Percentiles rank a stretch among this genome's conserved stretches.
Conservation (phyloP, 768 basidiomycete species). For the Porphyrellus cyaneotinctus region DNA sequence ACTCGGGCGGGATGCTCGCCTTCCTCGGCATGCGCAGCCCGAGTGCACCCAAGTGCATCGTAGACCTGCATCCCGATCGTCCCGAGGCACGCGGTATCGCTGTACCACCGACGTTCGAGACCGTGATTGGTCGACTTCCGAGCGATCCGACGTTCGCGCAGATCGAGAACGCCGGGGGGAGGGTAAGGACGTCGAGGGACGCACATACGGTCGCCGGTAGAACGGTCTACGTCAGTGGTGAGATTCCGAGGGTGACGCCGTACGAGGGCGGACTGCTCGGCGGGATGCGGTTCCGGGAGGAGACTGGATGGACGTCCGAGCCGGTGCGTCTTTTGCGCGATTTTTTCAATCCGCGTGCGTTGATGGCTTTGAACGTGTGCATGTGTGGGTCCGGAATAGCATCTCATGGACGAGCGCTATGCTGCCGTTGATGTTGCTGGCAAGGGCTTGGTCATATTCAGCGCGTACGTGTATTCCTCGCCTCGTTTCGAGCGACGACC, state of each 20-base stretch:
- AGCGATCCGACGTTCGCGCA: constrained; percentile 69
- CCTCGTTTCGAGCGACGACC: background rate
- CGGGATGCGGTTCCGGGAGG: constrained; percentile 55
- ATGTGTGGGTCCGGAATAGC: no score
- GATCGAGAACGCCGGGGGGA: constrained; percentile 53
- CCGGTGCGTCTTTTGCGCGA: constrained; percentile 36
- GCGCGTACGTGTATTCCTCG: constrained; percentile 54
- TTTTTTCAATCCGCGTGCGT: background rate
- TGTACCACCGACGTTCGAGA: constrained; percentile 54
- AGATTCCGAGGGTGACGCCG: constrained; percentile 65
- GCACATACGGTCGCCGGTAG: constrained; percentile 64
- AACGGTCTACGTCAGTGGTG: constrained; percentile 74
- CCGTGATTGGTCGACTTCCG: constrained; percentile 56
- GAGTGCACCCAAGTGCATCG: constrained; percentile 35
- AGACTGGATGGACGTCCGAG: constrained; percentile 48
- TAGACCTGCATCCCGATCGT: constrained; percentile 76
- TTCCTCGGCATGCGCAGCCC: constrained; percentile 48
- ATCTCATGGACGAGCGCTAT: constrained; percentile 83
- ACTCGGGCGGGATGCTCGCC: constrained; percentile 69
- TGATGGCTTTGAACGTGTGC: background rate
- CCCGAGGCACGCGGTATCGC: constrained; percentile 74
- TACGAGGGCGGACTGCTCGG: constrained; percentile 70
- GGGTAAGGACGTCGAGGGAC: constrained; percentile 50
- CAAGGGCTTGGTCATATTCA: constrained; percentile 80
- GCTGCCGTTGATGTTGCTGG: constrained; percentile 72